Evolutionary conservation across 2,329 filamentous ascomycete species (phyloP).

Genomic region (Aspergillus ibericus): DNA sequence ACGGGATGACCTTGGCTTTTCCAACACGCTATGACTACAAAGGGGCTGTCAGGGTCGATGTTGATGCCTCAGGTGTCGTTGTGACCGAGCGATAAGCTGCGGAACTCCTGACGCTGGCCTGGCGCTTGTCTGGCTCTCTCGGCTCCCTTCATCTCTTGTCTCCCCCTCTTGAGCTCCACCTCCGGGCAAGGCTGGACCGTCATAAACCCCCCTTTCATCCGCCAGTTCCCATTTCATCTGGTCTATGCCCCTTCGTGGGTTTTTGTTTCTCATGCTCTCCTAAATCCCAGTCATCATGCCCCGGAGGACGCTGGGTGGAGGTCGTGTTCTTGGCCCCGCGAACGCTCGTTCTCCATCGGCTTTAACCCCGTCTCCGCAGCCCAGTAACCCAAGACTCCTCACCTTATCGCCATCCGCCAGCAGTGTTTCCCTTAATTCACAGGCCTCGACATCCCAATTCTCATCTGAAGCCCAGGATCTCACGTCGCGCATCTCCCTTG

Average conservation of each 20-base stretch:
- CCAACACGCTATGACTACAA: not conserved
- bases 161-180: constrained; percentile 7
- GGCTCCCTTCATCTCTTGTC: constrained; percentile 1
- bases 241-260: constrained; percentile 17
- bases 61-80: constrained; percentile 15
- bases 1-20: too few species aligned
- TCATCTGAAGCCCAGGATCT: constrained; percentile 76
- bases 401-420: constrained; percentile 64
- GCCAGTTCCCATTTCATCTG: not conserved
- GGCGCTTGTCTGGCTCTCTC: constrained; percentile 1
- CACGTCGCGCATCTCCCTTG: constrained; percentile 74
- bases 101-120: constrained; percentile 14
- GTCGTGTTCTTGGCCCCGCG: constrained; percentile 84
- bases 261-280: constrained; percentile 35
- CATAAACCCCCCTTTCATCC: not conserved
- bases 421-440: constrained; percentile 74
- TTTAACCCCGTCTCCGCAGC: constrained; percentile 44
- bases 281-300: constrained; percentile 62
- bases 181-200: constrained; percentile 3
- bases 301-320: constrained; percentile 83
- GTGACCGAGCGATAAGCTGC: constrained; percentile 7
- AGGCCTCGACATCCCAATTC: constrained; percentile 69
- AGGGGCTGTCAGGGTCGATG: not conserved
- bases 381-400: constrained; percentile 44
- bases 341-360: constrained; percentile 71